Conservation (phyloP, 352 stramenopile genomes). For the Pythium periplocum region DNA sequence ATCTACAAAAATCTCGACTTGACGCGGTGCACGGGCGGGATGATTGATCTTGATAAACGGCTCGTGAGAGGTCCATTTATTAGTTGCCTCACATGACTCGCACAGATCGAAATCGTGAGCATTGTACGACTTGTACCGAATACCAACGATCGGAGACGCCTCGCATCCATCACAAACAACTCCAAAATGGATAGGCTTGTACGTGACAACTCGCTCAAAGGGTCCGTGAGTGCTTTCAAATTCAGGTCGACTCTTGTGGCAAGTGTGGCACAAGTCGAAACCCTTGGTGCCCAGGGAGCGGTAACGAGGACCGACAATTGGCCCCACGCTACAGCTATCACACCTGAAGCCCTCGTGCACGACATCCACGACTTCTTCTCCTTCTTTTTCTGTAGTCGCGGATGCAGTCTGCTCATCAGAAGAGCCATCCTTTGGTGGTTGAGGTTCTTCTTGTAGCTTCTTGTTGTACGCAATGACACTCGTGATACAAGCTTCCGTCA, state of each 20-base stretch:
- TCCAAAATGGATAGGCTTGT: slow-evolving; percentile 24
- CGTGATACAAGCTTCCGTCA: slow-evolving; percentile 34
- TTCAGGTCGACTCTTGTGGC: slow-evolving; percentile 5
- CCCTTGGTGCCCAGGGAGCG: slow-evolving; percentile 21
- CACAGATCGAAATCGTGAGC: slow-evolving; percentile 69
- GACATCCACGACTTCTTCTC: not conserved
- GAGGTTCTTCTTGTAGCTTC: slow-evolving; percentile 10
- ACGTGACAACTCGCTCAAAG: slow-evolving; percentile 12
- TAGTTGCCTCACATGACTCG: slow-evolving; percentile 29
- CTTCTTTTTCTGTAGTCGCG: too few relatives aligned
- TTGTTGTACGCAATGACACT: slow-evolving; percentile 33
- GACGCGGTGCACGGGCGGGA: slow-evolving; percentile 22
- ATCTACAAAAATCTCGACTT: slow-evolving; percentile 16
- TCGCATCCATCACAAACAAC: slow-evolving; percentile 55
- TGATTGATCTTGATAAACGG: slow-evolving; percentile 59
- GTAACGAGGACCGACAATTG: slow-evolving; percentile 32
- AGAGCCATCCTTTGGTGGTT: too few relatives aligned
- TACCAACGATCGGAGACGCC: slow-evolving; percentile 52
- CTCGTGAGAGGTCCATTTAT: slow-evolving; percentile 20
- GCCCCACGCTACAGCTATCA: slow-evolving; percentile 28
- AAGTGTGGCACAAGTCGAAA: slow-evolving; percentile 34
- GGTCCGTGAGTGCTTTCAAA: slow-evolving; percentile 12
- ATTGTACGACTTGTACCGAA: slow-evolving; percentile 61
- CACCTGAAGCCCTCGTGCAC: slow-evolving; percentile 27
- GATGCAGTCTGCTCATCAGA: too few relatives aligned